Percentiles rank a stretch among this genome's conserved stretches.
Evolutionary conservation across 805 yeast genomes (phyloP).

Genomic region (Spencermartinsiella europaea): DNA sequence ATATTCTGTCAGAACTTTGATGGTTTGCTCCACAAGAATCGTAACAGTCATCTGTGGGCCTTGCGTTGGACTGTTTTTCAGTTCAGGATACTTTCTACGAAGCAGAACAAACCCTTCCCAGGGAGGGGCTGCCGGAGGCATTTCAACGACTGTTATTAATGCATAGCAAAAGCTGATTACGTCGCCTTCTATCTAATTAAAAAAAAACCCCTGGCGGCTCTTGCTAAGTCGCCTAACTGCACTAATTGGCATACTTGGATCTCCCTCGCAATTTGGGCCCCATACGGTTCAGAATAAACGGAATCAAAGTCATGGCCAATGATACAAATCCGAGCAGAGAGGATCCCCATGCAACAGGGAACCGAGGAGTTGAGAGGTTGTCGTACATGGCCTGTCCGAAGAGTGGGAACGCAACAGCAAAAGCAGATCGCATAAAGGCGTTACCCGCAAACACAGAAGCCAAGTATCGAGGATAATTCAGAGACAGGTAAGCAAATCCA

Average conservation of each 20-base stretch:
- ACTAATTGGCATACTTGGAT: slow-evolving; percentile 29
- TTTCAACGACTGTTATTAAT: no score
- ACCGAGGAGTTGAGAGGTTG: slow-evolving; percentile 34
- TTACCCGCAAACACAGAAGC: slow-evolving; percentile 60
- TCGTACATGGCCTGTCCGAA: slow-evolving; percentile 58
- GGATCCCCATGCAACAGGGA: slow-evolving; percentile 60
- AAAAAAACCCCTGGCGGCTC: no score
- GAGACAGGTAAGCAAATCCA: slow-evolving; percentile 43
- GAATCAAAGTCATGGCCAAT: slow-evolving; percentile 42
- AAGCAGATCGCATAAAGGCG: slow-evolving; percentile 43
- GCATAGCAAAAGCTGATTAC: no score
- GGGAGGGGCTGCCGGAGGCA: no score
- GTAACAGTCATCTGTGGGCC: no score
- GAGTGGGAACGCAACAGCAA: slow-evolving; percentile 59
- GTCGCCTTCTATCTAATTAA: no score
- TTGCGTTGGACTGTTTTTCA: no score
- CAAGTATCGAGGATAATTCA: slow-evolving; percentile 43
- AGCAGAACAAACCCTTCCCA: no score
- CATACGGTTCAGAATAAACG: slow-evolving; percentile 36
- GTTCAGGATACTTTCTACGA: no score
- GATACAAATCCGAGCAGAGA: slow-evolving; percentile 44
- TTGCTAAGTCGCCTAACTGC: no score
- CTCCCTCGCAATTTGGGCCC: slow-evolving; percentile 33
- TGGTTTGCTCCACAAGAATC: no score
- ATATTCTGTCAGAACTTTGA: no score